Evolutionary conservation across 2,329 filamentous ascomycete genomes (phyloP), one percentile per base, ranked within the genome.

Genomic region (Lizonia empirigonia): DNA sequence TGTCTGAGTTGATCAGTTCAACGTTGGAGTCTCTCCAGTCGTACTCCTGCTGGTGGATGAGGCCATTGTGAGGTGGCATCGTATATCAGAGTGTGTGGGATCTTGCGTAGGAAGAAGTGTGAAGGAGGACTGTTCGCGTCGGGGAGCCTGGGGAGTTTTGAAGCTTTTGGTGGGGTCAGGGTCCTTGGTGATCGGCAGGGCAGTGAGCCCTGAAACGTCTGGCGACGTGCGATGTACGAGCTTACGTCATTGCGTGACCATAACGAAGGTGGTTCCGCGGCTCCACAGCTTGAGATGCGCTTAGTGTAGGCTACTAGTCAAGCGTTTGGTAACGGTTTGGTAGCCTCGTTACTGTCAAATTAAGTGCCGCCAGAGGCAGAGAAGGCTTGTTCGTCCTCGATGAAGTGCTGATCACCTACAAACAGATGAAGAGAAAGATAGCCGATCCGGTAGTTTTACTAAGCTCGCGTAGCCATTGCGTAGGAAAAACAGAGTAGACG

Each of bases 11-110:
- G 50, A 88, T 83, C 47, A 87, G 77, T 70, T 85, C 84, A 48
- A 88, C 82, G 63, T 88, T 88, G 74, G 82, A 85, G 67, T 87
- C 84, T 61, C 85, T 82, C 74, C 87, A 82, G 67, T 88, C 82
- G 65, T 87, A 87, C 65, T 87, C 79, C 62, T 84, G 82, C 20
- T 73, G 76, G 62, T 87, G 85, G 7, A 87, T 80, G 32, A 87
- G 76, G 34, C 84, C 85, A 64, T 84, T 73, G 62, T 84, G 76
- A 5, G 85, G 85, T 37, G 84, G 72, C 85, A 88, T 88, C 20
- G 62, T 75, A 47, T 40, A 7, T 49, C 10, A 18, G 3, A n/a
- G 5, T 22, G 9, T 24, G 35, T n/a, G 5, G 15, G n/a, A 10
- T 32, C 12, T 4, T 13, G 12, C 5, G 4, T n/a, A 27, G 15